These are phyloP conservation scores for Cercospora nicotianae DNA, from an alignment of 2,329 filamentous ascomycete genomes.

Conservation along the genomic window DNA sequence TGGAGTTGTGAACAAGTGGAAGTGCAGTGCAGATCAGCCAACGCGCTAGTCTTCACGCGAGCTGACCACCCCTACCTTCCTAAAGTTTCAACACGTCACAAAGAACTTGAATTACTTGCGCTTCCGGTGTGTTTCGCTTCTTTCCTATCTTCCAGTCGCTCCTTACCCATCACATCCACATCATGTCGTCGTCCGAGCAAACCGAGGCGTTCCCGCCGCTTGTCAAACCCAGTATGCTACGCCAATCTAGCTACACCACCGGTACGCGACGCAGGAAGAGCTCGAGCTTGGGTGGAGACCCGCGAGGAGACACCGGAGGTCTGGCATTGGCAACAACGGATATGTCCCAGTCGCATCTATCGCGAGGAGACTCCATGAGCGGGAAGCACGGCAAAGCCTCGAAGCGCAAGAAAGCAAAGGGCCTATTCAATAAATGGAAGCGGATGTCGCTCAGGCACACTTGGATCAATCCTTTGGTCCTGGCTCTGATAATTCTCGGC, in stretches of 20 bases:
- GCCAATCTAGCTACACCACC: slow-evolving; percentile 20
- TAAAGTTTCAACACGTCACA: background rate
- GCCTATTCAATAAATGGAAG: slow-evolving; percentile 48
- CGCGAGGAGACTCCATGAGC: slow-evolving; percentile 17
- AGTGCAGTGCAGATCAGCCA: background rate
- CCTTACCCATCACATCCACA: slow-evolving; percentile 17
- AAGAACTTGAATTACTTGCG: slow-evolving; percentile 4
- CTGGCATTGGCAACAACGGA: slow-evolving; percentile 51
- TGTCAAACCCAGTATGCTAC: slow-evolving; percentile 16
- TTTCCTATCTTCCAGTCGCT: slow-evolving; percentile 19
- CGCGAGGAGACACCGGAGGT: slow-evolving; percentile 54
- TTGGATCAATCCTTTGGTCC: slow-evolving; percentile 67
- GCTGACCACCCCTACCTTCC: slow-evolving; percentile 3
- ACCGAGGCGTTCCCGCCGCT: slow-evolving; percentile 23
- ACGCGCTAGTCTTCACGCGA: background rate
- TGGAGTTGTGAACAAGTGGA: background rate
- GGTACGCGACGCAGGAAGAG: slow-evolving; percentile 32
- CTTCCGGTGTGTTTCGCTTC: background rate
- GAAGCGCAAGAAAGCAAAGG: slow-evolving; percentile 50
- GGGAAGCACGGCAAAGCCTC: slow-evolving; percentile 39
- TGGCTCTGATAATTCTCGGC: slow-evolving; percentile 63
- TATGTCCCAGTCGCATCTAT: slow-evolving; percentile 12
- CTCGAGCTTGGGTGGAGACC: slow-evolving; percentile 52
- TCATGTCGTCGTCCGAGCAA: slow-evolving; percentile 17
- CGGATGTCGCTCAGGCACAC: slow-evolving; percentile 55